phyloP scores from a whole-genome alignment of 1,284 basidiomycete species.

The Takashimella tepidaria region DNA sequence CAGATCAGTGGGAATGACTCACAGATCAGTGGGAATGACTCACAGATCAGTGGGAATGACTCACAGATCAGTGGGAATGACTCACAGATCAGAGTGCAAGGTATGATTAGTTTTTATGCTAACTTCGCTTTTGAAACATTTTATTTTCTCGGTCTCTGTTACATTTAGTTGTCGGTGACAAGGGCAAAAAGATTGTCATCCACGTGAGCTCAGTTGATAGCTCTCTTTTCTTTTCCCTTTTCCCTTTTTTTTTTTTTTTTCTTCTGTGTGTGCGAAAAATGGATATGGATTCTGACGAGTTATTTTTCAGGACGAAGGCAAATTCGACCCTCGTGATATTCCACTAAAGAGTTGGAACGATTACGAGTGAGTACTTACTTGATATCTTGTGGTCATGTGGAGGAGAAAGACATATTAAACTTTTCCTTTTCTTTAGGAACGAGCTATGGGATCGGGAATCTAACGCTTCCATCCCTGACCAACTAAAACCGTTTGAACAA shows the following conservation, averaged over 20 bases:
- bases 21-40: too few species aligned
- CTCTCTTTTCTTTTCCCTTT: not conserved
- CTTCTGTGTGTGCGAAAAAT: too few species aligned
- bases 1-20: too few species aligned
- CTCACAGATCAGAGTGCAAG: too few species aligned
- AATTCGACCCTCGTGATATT: conserved; percentile 86
- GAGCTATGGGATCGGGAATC: conserved; percentile 96
- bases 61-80: too few species aligned
- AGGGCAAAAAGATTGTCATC: conserved; percentile 89
- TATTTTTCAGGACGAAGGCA: conserved; percentile 80
- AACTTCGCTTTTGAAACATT: not conserved
- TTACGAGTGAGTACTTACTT: conserved; percentile 61
- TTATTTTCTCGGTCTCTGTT: conserved; percentile 5
- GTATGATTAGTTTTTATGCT: too few species aligned
- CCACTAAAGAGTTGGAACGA: conserved; percentile 96
- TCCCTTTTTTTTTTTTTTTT: not conserved
- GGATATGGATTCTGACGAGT: conserved; percentile 3
- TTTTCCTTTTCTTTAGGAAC: too few species aligned
- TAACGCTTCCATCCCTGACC: conserved; percentile 70
- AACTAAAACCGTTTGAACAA: conserved; percentile 69
- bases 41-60: too few species aligned
- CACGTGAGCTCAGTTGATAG: conserved; percentile 66
- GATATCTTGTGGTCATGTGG: too few species aligned
- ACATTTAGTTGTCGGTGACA: conserved; percentile 80
- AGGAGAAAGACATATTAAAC: too few species aligned